Percentiles rank a stretch among this genome's conserved stretches.
phyloP scores from a whole-genome alignment of 2,329 filamentous ascomycete genomes.

The Xylariaceae sp. region DNA sequence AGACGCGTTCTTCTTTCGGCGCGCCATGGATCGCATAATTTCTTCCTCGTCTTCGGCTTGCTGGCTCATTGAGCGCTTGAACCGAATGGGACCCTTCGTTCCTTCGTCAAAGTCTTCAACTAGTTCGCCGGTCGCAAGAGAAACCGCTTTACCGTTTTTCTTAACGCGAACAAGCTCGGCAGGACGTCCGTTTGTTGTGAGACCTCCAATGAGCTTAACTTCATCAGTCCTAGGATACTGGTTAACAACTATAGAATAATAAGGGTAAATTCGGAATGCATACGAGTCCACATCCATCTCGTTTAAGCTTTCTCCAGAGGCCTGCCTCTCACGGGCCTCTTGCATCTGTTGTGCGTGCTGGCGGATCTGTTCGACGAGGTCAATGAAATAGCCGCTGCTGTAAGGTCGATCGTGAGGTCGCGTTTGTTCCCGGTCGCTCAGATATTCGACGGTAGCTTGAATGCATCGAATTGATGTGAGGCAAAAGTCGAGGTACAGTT shows the following conservation, averaged over 20 bases:
- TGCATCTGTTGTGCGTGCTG: conserved; percentile 87
- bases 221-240: conserved; percentile 59
- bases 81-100: conserved; percentile 53
- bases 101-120: conserved; percentile 61
- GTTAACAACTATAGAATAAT: conserved; percentile 34
- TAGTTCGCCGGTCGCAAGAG: conserved; percentile 72
- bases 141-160: conserved; percentile 80
- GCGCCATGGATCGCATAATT: conserved; percentile 90
- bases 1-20: conserved; percentile 89
- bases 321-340: conserved; percentile 71
- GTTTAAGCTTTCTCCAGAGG: conserved; percentile 54
- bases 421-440: conserved; percentile 85
- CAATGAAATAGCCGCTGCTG: conserved; percentile 95
- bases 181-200: conserved; percentile 80
- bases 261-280: conserved; percentile 39
- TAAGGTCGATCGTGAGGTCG: conserved; percentile 87
- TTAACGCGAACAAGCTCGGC: conserved; percentile 84
- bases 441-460: conserved; percentile 84
- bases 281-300: conserved; percentile 66
- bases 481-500: conserved; percentile 84
- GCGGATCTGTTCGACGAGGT: conserved; percentile 91
- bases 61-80: conserved; percentile 72
- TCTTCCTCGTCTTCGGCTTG: conserved; percentile 79
- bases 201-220: conserved; percentile 80
- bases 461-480: conserved; percentile 88